These are phyloP conservation scores for Colletotrichum sp. DNA, from an alignment of 2,329 filamentous ascomycete species.

Conservation along the genomic window DNA sequence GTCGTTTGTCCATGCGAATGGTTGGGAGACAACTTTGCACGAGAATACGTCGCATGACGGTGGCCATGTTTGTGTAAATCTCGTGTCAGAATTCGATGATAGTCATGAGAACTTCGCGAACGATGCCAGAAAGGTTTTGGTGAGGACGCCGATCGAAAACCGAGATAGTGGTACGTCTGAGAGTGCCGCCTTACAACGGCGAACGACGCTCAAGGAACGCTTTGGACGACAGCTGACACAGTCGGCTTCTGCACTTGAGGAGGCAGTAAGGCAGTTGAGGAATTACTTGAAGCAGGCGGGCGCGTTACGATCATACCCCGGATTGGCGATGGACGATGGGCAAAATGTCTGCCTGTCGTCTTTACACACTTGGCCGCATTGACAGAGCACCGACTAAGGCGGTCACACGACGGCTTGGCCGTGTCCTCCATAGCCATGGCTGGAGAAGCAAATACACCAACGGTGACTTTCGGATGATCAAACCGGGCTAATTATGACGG, in stretches of 20 bases:
- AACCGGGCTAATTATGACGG: background rate
- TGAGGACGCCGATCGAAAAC: background rate
- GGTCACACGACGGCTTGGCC: slow-evolving; percentile 4
- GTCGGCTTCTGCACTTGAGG: background rate
- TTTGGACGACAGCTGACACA: background rate
- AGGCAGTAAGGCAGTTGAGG: background rate
- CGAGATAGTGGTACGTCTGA: background rate
- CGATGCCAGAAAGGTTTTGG: background rate
- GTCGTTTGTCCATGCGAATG: background rate
- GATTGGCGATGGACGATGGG: background rate
- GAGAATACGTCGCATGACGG: background rate
- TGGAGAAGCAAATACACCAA: background rate
- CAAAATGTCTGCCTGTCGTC: background rate
- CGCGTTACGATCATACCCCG: background rate
- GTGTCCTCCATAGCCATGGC: background rate
- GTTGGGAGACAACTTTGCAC: background rate
- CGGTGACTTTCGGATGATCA: background rate
- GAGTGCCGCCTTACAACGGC: background rate
- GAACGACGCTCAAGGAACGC: background rate
- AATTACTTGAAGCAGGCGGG: background rate
- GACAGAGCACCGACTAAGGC: slow-evolving; percentile 6
- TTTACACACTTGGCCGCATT: background rate
- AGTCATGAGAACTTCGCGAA: background rate
- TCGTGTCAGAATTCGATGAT: background rate
- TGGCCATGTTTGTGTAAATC: background rate